Evolutionary conservation across 805 yeast genomes (phyloP).

Genomic region (Wickerhamomyces subpelliculosus): DNA sequence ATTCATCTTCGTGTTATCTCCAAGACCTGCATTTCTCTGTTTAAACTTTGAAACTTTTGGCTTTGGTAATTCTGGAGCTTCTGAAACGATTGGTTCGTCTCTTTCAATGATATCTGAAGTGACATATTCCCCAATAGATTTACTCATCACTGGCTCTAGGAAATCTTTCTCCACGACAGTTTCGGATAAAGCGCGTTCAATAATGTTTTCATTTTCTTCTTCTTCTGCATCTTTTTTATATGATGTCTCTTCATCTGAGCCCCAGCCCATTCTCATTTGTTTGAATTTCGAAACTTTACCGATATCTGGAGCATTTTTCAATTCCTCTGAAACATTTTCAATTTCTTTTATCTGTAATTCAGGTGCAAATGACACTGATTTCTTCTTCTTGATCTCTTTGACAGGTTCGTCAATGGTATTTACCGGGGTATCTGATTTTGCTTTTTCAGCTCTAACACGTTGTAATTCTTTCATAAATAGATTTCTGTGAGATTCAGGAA

Average conservation of each 20-base stretch:
- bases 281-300: conserved; percentile 17
- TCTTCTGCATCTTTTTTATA: background rate
- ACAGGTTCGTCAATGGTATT: conserved; percentile 11
- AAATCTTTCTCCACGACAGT: background rate
- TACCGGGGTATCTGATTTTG: conserved; percentile 11
- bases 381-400: conserved; percentile 21
- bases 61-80: background rate
- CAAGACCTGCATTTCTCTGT: background rate
- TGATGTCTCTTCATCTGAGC: background rate
- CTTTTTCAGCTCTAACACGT: conserved; percentile 12
- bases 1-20: too few relatives aligned
- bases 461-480: conserved; percentile 17
- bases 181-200: conserved; percentile 1
- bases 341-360: conserved; percentile 51
- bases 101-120: conserved; percentile 4
- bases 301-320: conserved; percentile 24
- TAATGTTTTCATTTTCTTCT: background rate
- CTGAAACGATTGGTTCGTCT: background rate
- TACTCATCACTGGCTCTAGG: background rate
- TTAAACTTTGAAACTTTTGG: background rate
- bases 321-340: conserved; percentile 45
- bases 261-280: conserved; percentile 5
- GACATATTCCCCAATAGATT: background rate
- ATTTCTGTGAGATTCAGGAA: conserved; percentile 15
- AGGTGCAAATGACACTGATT: conserved; percentile 48